phyloP scores from a whole-genome alignment of 345 rosid species.

The Lepidium didymum region DNA sequence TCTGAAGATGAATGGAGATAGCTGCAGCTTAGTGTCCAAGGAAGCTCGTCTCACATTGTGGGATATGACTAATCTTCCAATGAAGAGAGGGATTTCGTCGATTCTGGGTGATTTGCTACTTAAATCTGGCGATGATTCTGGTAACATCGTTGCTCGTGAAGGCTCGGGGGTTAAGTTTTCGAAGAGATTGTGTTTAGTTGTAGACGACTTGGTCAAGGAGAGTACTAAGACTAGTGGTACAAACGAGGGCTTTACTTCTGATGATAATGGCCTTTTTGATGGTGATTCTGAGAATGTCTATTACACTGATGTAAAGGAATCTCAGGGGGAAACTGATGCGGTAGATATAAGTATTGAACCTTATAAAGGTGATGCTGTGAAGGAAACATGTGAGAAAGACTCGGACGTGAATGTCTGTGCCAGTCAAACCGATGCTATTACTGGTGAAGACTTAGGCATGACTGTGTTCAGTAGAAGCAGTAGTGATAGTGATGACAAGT shows the following conservation, averaged over 20 bases:
- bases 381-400: conserved; percentile 33
- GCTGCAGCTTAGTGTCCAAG: conserved; percentile 24
- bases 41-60: conserved; percentile 35
- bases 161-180: conserved; percentile 29
- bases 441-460: conserved; percentile 19
- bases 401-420: conserved; percentile 5
- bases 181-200: conserved; percentile 43
- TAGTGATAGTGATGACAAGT: conserved; percentile 33
- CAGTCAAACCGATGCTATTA: conserved; percentile 13
- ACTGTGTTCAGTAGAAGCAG: conserved; percentile 23
- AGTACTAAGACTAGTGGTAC: conserved; percentile 27
- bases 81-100: conserved; percentile 47
- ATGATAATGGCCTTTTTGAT: conserved; percentile 4
- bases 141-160: conserved; percentile 16
- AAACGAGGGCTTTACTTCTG: conserved; percentile 16
- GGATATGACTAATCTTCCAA: conserved; percentile 56
- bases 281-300: conserved; percentile 19
- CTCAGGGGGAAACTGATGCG: conserved; percentile 25
- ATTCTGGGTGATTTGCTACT: conserved; percentile 34
- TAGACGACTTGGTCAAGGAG: conserved; percentile 42
- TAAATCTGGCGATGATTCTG: conserved; percentile 33
- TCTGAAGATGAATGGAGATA: conserved; percentile 46
- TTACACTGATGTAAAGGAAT: conserved; percentile 21
- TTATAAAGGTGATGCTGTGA: conserved; percentile 8
- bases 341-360: conserved; percentile 2